Conservation (phyloP, 179 eudicot species). For the Corrigiola litoralis region DNA sequence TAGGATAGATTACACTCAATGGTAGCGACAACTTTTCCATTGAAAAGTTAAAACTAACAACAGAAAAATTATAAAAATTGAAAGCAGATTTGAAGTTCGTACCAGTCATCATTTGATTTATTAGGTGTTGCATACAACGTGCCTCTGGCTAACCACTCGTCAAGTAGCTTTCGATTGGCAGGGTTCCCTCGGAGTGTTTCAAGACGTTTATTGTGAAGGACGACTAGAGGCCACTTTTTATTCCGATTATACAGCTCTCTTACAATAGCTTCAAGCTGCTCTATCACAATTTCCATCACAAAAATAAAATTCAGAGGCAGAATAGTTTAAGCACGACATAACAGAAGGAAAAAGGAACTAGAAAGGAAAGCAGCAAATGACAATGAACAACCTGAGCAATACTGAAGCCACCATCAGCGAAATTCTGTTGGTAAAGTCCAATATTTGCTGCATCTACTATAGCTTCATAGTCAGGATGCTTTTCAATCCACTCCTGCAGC, state of each 20-base stretch:
- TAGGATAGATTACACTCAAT: neutral
- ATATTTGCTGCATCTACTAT: conserved; percentile 90
- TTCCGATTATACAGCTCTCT: conserved; percentile 50
- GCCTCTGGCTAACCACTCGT: conserved; percentile 61
- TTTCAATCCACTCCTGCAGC: conserved; percentile 71
- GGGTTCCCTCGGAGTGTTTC: conserved; percentile 51
- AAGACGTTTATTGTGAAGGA: conserved; percentile 76
- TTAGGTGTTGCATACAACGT: conserved; percentile 73
- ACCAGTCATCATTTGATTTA: conserved; percentile 99
- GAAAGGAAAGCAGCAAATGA: conserved; percentile 6
- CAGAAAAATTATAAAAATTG: neutral
- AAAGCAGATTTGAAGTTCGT: conserved; percentile 2
- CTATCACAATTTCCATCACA: conserved; percentile 38
- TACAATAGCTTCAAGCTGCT: conserved; percentile 84
- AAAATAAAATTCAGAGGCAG: neutral
- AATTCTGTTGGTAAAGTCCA: conserved; percentile 83
- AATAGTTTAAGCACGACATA: conserved; percentile 1
- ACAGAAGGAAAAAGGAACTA: neutral
- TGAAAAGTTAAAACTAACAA: neutral
- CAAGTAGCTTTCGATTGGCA: conserved; percentile 45
- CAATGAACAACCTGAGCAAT: conserved; percentile 61
- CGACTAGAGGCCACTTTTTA: conserved; percentile 79
- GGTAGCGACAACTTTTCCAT: neutral
- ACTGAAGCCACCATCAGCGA: conserved; percentile 82
- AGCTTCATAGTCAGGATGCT: conserved; percentile 61